These are phyloP conservation scores for Nannochloropsis limnetica DNA, from an alignment of 352 stramenopile genomes.

Conservation along the genomic window DNA sequence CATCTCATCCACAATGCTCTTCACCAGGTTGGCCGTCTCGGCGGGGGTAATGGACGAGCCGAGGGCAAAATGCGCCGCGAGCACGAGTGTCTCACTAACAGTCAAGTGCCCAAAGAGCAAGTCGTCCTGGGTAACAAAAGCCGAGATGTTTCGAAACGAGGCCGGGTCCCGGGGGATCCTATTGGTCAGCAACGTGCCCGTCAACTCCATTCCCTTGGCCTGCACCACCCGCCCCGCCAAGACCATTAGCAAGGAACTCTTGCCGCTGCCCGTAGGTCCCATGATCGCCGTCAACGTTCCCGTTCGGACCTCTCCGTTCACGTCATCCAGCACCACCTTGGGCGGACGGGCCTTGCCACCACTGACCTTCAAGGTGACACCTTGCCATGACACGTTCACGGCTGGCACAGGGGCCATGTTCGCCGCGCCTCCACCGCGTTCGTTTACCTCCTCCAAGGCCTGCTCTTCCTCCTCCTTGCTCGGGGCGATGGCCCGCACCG, in stretches of 20 bases:
- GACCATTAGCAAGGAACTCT: slow-evolving; percentile 50
- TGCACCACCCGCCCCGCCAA: slow-evolving; percentile 44
- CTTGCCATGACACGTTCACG: slow-evolving; percentile 6
- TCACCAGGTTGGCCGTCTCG: slow-evolving; percentile 41
- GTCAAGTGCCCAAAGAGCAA: slow-evolving; percentile 57
- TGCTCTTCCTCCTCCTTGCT: slow-evolving; percentile 20
- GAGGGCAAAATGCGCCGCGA: slow-evolving; percentile 67
- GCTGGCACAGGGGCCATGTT: background rate
- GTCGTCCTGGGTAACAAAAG: slow-evolving; percentile 50
- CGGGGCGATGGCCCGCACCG: background rate
- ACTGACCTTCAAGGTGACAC: background rate
- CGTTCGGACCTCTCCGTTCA: background rate
- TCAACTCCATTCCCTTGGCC: background rate
- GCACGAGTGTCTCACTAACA: slow-evolving; percentile 67
- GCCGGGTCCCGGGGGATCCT: background rate
- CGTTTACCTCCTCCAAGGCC: background rate
- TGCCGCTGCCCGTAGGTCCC: slow-evolving; percentile 45
- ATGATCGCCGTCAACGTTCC: slow-evolving; percentile 10
- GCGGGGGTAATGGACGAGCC: slow-evolving; percentile 26
- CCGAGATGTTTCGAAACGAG: slow-evolving; percentile 5
- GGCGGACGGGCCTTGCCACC: background rate
- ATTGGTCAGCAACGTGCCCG: slow-evolving; percentile 29
- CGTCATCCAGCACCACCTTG: slow-evolving; percentile 28
- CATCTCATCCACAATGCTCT: slow-evolving; percentile 52
- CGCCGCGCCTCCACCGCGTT: background rate